Conservation (phyloP, 148 eudicot species). For the Rhododendron mucronatum region DNA sequence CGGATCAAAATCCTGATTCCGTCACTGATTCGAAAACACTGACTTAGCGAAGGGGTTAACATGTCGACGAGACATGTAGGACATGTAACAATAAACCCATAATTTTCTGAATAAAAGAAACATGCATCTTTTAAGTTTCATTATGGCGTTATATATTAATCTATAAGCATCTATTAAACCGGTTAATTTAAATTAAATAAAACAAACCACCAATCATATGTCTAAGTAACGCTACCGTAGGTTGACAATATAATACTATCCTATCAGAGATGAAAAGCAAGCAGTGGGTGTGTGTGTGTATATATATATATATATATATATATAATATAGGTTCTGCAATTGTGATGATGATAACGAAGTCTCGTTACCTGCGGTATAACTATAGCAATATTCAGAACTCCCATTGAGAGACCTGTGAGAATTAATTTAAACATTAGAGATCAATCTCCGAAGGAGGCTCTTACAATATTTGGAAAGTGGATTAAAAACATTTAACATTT, state of each 20-base stretch:
- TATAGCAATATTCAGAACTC: slow-evolving; percentile 68
- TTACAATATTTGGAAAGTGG: neutral
- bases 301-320: too few species aligned
- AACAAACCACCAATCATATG: neutral
- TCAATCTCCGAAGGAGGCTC: neutral
- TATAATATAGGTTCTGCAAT: neutral
- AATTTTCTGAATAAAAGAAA: too few species aligned
- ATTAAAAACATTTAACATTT: neutral
- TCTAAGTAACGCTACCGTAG: neutral
- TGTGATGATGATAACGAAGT: neutral
- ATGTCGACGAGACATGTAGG: too few species aligned
- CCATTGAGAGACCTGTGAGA: slow-evolving; percentile 57
- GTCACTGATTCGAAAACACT: too few species aligned
- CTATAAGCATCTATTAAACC: too few species aligned
- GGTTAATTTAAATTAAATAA: too few species aligned
- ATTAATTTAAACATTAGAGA: neutral
- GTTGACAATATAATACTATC: neutral
- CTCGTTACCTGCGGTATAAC: slow-evolving; percentile 65
- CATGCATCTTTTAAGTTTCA: too few species aligned
- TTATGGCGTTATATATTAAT: too few species aligned
- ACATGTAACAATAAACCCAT: too few species aligned
- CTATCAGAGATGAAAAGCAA: neutral
- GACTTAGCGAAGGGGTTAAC: too few species aligned
- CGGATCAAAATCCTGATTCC: too few species aligned
- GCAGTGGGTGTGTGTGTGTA: neutral